A percentile compares a stretch with the other conserved stretches of the same genome.
Evolutionary conservation across 176 grass and related monocot genomes (phyloP).

Genomic region (Phyllostachys edulis): DNA sequence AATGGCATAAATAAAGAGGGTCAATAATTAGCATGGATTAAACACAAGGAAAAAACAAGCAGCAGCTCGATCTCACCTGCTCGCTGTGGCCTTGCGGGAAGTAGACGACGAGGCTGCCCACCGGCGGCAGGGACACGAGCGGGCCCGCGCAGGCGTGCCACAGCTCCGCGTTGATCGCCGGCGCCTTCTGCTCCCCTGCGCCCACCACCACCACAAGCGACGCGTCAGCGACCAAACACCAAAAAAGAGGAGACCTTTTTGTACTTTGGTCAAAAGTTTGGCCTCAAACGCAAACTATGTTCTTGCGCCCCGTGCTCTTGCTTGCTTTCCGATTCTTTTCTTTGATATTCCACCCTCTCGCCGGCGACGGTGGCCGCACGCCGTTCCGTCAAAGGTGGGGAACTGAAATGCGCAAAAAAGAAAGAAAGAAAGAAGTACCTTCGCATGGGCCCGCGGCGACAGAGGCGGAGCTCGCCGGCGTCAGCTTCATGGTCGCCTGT

Average conservation of each 20-base stretch:
- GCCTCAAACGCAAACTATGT: neutral
- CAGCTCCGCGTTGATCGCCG: conserved; percentile 85
- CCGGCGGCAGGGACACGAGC: conserved; percentile 86
- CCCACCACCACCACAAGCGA: neutral
- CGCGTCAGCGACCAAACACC: conserved; percentile 20
- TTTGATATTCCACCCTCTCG: neutral
- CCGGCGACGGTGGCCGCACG: neutral
- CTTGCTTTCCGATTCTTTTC: neutral
- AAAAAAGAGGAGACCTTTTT: neutral
- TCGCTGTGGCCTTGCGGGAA: conserved; percentile 98
- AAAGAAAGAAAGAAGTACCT: conserved; percentile 29
- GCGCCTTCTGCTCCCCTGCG: conserved; percentile 73
- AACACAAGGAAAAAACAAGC: neutral
- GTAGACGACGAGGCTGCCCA: conserved; percentile 98
- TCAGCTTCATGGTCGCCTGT: conserved; percentile 43
- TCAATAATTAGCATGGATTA: neutral
- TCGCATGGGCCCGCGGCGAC: conserved; percentile 29
- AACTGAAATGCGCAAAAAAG: neutral
- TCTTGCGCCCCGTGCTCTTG: neutral
- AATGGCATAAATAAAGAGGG: neutral
- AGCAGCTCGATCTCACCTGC: conserved; percentile 50
- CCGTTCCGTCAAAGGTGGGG: neutral
- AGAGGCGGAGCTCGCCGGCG: conserved; percentile 34
- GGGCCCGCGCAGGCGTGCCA: conserved; percentile 98
- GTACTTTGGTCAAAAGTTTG: neutral